Evolutionary conservation across 176 grass and related monocot genomes (phyloP), one percentile per base, ranked within the genome.

Genomic region (Hordeum marinum): DNA sequence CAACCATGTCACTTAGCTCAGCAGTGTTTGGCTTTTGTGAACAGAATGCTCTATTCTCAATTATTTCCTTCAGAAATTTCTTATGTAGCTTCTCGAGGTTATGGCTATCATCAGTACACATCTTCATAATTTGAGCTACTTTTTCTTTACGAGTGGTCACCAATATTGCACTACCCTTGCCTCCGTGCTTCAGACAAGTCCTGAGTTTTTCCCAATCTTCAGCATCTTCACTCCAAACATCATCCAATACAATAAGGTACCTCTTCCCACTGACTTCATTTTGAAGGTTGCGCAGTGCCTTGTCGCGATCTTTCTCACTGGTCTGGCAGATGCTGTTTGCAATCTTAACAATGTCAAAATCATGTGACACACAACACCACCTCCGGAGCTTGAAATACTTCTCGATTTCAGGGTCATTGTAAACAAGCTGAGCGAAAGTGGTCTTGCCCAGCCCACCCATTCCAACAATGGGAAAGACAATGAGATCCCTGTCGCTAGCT

Each of bases 361-460:
- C 57, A 74, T 80, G 57, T 9, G 80, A 86, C 4, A 87, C 83
- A 83, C 83, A 92, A 61, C 88, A 84, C 87, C 87, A 89, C 11
- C 77, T 66, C 2, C 15, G 57, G 14, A 66, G 20, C 13, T 70
- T 11, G 35, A 86, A 92, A 14, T 89, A 27, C 11, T 76, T 6
- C 27, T 62, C 17, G 3, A 92, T 52, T 26, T 18, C 68, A 31
- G 32, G 32, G 6, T 92, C 87, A 15, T 87, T 83, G 26, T 80
- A 92, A 1, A 92, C 58, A 43, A 89, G 24, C 9, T 86, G 87
- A 4, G 67, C 83, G 13, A 92, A 46, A 4, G 87, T 86, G 0
- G 87, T 92, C 23, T 92, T 92, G 2, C 90, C 90, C 7, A 83
- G 8, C 25, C 90, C 83, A 3, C 83, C 87, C 32, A 87, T 84